These are phyloP conservation scores for Panaeolus cyanescens DNA, from an alignment of 768 basidiomycete genomes.

Conservation along the genomic window DNA sequence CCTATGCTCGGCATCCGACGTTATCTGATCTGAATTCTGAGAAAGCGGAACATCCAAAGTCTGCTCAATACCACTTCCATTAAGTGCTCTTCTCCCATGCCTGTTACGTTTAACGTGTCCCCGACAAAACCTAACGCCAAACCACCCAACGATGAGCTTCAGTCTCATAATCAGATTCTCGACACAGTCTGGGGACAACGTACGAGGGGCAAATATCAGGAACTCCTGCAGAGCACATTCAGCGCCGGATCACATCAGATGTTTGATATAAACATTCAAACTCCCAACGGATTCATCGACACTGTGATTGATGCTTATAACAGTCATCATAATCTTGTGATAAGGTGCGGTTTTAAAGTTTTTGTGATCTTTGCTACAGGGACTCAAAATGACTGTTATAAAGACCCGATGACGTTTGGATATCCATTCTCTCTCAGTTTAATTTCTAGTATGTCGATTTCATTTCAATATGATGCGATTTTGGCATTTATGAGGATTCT, in stretches of 20 bases:
- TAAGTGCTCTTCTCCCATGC: too few species aligned
- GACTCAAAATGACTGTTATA: too few species aligned
- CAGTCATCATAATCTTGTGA: conserved; percentile 10
- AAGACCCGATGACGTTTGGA: neutral
- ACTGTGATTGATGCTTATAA: conserved; percentile 15
- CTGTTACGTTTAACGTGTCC: neutral
- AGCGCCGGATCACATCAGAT: neutral
- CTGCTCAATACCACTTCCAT: neutral
- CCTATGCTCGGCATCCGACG: too few species aligned
- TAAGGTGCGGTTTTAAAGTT: too few species aligned
- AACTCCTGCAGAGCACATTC: neutral
- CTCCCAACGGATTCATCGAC: conserved; percentile 12
- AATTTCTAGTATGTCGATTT: neutral
- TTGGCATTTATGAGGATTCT: too few species aligned
- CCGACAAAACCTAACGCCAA: neutral
- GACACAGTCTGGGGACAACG: neutral
- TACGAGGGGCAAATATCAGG: too few species aligned
- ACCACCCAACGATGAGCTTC: neutral
- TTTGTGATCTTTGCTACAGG: too few species aligned
- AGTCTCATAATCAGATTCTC: neutral
- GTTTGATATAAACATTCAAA: neutral
- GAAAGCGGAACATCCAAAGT: too few species aligned
- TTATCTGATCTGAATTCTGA: too few species aligned
- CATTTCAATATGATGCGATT: too few species aligned
- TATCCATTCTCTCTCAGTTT: neutral